A percentile compares a stretch with the other conserved stretches of the same genome.
Evolutionary conservation across 768 basidiomycete genomes (phyloP).

Genomic region (Trametes cubensis): DNA sequence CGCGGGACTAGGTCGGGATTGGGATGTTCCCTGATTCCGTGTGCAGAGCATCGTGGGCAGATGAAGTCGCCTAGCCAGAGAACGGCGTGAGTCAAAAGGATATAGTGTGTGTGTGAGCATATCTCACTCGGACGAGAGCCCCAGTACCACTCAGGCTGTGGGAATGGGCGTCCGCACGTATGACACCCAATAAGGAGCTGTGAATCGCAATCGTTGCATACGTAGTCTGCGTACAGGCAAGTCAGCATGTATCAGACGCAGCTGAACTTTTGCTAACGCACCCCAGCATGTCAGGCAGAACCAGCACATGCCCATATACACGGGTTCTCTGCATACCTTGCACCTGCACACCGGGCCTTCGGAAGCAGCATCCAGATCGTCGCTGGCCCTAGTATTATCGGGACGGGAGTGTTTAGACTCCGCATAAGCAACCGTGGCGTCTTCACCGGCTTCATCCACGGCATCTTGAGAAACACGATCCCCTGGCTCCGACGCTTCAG

Average conservation of each 20-base stretch:
- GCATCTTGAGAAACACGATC: too few relatives aligned
- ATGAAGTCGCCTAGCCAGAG: conserved; percentile 4
- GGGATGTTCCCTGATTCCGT: not conserved
- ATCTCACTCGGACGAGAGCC: conserved; percentile 4
- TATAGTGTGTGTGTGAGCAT: not conserved
- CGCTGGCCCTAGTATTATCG: too few relatives aligned
- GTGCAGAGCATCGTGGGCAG: not conserved
- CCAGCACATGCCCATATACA: not conserved
- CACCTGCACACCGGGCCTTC: too few relatives aligned
- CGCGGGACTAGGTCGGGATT: not conserved
- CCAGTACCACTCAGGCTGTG: conserved; percentile 17
- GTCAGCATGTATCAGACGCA: not conserved
- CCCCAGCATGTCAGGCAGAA: conserved; percentile 4
- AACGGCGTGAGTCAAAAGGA: not conserved
- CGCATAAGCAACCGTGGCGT: too few relatives aligned
- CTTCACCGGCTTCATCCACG: too few relatives aligned
- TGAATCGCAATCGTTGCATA: conserved; percentile 23
- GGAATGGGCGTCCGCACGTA: conserved; percentile 5
- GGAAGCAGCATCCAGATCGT: too few relatives aligned
- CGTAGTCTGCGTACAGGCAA: not conserved
- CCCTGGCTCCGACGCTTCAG: too few relatives aligned
- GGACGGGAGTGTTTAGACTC: too few relatives aligned
- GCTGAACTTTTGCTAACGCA: not conserved
- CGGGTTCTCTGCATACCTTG: too few relatives aligned
- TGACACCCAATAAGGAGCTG: conserved; percentile 8